Conservation (phyloP, 179 eudicot species). For the Nepenthes alata region DNA sequence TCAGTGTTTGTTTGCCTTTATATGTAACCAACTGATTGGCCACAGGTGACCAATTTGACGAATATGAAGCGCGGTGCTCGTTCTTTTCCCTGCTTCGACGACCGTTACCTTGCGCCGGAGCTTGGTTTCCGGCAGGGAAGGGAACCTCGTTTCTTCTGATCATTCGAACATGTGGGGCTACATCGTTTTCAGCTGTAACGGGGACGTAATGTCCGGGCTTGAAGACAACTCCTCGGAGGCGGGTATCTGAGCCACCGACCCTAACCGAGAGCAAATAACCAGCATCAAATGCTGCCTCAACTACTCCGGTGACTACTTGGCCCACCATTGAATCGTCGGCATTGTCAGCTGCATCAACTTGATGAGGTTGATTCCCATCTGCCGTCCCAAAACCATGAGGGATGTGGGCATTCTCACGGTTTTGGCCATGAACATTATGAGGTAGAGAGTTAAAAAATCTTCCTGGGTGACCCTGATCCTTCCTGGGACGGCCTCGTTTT, state of each 20-base stretch:
- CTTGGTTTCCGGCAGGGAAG: constrained; percentile 29
- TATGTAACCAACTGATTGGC: constrained; percentile 19
- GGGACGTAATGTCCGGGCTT: constrained; percentile 83
- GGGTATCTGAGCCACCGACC: constrained; percentile 52
- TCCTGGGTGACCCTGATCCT: constrained; percentile 36
- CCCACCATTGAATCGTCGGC: constrained; percentile 39
- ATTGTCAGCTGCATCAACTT: constrained; percentile 22
- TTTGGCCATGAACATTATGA: constrained; percentile 11
- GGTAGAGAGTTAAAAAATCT: constrained; percentile 2
- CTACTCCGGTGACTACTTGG: constrained; percentile 60
- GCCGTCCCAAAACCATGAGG: constrained; percentile 41
- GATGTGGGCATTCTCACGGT: constrained; percentile 8
- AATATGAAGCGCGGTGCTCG: constrained; percentile 20
- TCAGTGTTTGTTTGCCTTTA: constrained; percentile 20
- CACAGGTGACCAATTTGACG: constrained; percentile 26
- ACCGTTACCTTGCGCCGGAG: constrained; percentile 17
- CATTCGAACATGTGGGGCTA: constrained; percentile 70
- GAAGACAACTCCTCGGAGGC: constrained; percentile 75
- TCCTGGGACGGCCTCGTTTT: constrained; percentile 87
- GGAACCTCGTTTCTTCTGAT: constrained; percentile 55
- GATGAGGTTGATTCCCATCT: constrained; percentile 24
- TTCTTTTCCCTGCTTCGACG: constrained; percentile 27
- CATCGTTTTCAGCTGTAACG: constrained; percentile 62
- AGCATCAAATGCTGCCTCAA: constrained; percentile 71
- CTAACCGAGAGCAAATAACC: constrained; percentile 69